These are phyloP conservation scores for Apophysomyces variabilis DNA, from an alignment of 371 early-diverging fungal species.

Conservation along the genomic window DNA sequence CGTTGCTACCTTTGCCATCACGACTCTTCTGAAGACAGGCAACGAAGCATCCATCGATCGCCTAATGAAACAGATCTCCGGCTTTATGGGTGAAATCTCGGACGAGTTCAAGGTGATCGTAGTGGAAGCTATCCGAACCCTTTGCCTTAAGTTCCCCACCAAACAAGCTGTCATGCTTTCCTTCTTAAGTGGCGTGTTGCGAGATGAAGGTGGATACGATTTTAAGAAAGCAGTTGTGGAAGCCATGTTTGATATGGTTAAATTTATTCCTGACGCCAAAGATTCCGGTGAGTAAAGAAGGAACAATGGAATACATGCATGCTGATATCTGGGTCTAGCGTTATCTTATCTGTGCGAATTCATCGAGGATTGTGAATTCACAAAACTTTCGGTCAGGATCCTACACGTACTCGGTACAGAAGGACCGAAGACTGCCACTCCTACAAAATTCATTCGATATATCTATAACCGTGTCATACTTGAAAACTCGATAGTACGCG, in stretches of 20 bases:
- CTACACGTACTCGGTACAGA: slow-evolving; percentile 93
- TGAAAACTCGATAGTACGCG: slow-evolving; percentile 95
- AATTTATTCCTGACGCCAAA: slow-evolving; percentile 90
- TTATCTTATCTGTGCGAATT: slow-evolving; percentile 97
- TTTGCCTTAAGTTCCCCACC: slow-evolving; percentile 96
- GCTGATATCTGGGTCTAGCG: slow-evolving; percentile 48
- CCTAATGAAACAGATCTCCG: slow-evolving; percentile 96
- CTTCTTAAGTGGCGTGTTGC: slow-evolving; percentile 90
- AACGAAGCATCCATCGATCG: slow-evolving; percentile 97
- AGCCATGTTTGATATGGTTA: slow-evolving; percentile 95
- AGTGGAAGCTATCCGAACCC: slow-evolving; percentile 94
- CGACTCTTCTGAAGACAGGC: slow-evolving; percentile 97
- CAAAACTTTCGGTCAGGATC: slow-evolving; percentile 94
- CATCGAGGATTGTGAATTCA: slow-evolving; percentile 99
- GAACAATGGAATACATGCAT: not conserved
- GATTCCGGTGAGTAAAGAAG: slow-evolving; percentile 69
- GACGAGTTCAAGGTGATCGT: slow-evolving; percentile 99
- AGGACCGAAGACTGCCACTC: slow-evolving; percentile 90
- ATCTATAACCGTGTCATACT: slow-evolving; percentile 98
- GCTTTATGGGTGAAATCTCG: slow-evolving; percentile 96
- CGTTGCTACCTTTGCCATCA: slow-evolving; percentile 98
- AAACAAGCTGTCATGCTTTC: slow-evolving; percentile 93
- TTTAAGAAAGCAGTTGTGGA: slow-evolving; percentile 96
- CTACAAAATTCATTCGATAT: slow-evolving; percentile 95
- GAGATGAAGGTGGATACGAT: slow-evolving; percentile 98